A percentile compares a stretch with the other conserved stretches of the same genome.
Evolutionary conservation across 176 grass and related monocot species (phyloP).

Genomic region (Cenchrus fungigraminus): DNA sequence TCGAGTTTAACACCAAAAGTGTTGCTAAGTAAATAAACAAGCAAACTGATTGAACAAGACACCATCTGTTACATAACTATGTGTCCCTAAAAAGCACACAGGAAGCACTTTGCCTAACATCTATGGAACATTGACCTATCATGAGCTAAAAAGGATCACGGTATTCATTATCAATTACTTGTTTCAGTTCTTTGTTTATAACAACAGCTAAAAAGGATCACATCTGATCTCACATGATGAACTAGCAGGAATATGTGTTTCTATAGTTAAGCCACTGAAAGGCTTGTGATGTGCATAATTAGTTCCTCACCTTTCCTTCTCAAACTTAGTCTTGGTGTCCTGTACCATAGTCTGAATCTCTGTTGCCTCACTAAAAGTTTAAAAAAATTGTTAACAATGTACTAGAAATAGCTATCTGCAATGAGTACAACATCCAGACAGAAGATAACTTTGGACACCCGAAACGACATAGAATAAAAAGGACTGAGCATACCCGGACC

Average conservation of each 20-base stretch:
- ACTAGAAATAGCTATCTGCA: background rate
- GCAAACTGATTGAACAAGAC: too few species aligned
- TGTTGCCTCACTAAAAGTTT: slow-evolving; percentile 64
- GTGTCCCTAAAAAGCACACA: too few species aligned
- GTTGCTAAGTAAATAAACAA: too few species aligned
- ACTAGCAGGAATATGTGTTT: slow-evolving; percentile 14
- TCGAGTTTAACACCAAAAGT: too few species aligned
- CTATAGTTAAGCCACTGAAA: slow-evolving; percentile 1
- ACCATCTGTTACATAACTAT: too few species aligned
- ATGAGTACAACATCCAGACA: background rate
- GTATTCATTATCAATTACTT: slow-evolving; percentile 26
- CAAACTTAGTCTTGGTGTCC: slow-evolving; percentile 72
- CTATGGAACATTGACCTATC: too few species aligned
- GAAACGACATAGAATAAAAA: background rate
- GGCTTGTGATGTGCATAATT: slow-evolving; percentile 6
- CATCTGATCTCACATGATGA: background rate
- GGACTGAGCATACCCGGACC: background rate
- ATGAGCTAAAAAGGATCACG: too few species aligned
- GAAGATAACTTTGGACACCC: slow-evolving; percentile 10
- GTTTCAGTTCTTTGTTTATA: slow-evolving; percentile 15
- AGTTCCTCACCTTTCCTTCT: slow-evolving; percentile 72
- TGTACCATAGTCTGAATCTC: slow-evolving; percentile 68
- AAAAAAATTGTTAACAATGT: slow-evolving; percentile 30
- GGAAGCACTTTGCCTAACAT: too few species aligned
- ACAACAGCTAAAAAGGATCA: background rate